Percentiles rank a stretch among this genome's conserved stretches.
Evolutionary conservation across 257 asterid genomes (phyloP).

Genomic region (Pogostemon cablin): DNA sequence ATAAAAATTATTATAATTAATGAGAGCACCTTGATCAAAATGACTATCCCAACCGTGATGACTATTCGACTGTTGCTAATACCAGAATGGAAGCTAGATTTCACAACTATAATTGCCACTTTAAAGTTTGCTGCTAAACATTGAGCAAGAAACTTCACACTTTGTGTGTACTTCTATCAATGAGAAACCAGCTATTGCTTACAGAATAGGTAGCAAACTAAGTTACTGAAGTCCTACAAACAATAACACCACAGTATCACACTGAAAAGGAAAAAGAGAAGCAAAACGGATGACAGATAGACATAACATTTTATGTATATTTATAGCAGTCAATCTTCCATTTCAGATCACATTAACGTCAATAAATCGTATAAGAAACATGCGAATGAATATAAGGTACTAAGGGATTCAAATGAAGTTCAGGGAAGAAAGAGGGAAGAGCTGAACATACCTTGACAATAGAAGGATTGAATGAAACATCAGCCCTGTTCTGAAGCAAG

Average conservation of each 20-base stretch:
- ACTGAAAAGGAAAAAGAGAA: not conserved
- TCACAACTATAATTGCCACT: slow-evolving; percentile 14
- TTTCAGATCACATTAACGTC: not conserved
- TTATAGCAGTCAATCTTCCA: not conserved
- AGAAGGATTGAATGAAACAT: slow-evolving; percentile 53
- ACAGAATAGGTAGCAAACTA: not conserved
- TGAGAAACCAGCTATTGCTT: not conserved
- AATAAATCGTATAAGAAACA: not conserved
- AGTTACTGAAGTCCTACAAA: not conserved
- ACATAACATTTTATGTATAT: not conserved
- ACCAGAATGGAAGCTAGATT: not conserved
- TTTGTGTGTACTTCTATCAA: not conserved
- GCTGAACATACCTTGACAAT: slow-evolving; percentile 51
- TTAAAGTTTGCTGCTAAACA: not conserved
- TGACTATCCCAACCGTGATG: not conserved
- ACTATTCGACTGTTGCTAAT: not conserved
- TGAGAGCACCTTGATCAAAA: not conserved
- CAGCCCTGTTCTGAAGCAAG: slow-evolving; percentile 75
- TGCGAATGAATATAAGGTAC: not conserved
- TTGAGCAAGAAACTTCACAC: not conserved
- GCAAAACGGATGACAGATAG: not conserved
- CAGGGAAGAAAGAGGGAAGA: not conserved
- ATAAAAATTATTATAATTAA: not conserved
- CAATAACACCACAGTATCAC: not conserved
- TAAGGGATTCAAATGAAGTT: not conserved